A percentile compares a stretch with the other conserved stretches of the same genome.
Evolutionary conservation across 2,329 filamentous ascomycete species (phyloP).

Genomic region (Chaetothyriales sp.): DNA sequence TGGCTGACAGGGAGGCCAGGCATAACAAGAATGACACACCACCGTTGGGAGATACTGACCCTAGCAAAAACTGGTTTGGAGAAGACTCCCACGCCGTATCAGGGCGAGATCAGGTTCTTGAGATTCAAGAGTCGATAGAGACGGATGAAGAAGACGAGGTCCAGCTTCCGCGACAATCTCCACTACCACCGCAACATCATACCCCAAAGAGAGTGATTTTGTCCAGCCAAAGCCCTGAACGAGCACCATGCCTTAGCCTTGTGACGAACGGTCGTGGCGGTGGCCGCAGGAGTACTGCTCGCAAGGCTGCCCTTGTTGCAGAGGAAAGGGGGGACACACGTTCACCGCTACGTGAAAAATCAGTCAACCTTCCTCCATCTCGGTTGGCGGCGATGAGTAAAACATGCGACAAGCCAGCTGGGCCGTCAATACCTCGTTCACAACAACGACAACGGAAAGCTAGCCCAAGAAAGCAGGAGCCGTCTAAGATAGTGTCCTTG

Average conservation of each 20-base stretch:
- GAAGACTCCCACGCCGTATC: conserved; percentile 5
- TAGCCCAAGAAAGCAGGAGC: background rate
- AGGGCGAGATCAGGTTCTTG: conserved; percentile 1
- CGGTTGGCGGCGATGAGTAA: conserved; percentile 1
- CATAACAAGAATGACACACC: background rate
- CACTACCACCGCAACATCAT: conserved; percentile 5
- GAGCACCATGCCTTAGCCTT: conserved; percentile 1
- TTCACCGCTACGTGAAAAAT: conserved; percentile 10
- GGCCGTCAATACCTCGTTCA: background rate
- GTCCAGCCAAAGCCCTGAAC: conserved; percentile 16
- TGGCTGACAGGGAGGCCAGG: conserved; percentile 5
- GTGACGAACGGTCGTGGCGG: conserved; percentile 7
- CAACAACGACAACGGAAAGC: background rate
- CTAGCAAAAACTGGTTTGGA: conserved; percentile 8
- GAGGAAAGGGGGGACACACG: too few species aligned
- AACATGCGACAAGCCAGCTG: conserved; percentile 1
- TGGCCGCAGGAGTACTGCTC: background rate
- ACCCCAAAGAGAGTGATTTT: conserved; percentile 5
- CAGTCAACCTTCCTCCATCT: conserved; percentile 4
- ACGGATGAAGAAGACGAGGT: conserved; percentile 1
- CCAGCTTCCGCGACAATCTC: background rate
- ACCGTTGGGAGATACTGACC: conserved; percentile 7
- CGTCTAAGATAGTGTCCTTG: conserved; percentile 8
- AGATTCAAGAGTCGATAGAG: conserved; percentile 11
- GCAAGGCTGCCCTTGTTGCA: background rate